A percentile compares a stretch with the other conserved stretches of the same genome.
Conservation (phyloP, 2,329 filamentous ascomycete species). For the Metarhizium album region DNA sequence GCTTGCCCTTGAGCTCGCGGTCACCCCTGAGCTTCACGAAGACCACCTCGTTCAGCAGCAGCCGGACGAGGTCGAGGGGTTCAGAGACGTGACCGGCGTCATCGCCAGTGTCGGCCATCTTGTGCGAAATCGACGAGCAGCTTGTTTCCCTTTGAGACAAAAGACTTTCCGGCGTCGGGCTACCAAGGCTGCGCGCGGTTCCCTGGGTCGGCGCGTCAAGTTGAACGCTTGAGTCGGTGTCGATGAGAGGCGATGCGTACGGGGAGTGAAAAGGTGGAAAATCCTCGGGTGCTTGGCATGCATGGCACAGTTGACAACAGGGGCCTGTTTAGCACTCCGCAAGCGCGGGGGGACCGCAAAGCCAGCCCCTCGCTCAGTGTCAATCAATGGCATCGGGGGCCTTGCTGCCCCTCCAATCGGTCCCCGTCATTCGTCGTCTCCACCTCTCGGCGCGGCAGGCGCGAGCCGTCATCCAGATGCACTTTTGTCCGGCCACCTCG, state of each 20-base stretch:
- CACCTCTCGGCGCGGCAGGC: too few relatives aligned
- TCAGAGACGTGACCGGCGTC: constrained; percentile 66
- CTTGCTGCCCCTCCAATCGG: too few relatives aligned
- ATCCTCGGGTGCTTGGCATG: background rate
- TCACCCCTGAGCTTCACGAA: constrained; percentile 96
- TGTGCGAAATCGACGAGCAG: background rate
- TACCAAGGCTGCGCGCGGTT: background rate
- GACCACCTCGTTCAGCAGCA: constrained; percentile 90
- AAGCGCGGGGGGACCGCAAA: too few relatives aligned
- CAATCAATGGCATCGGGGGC: too few relatives aligned
- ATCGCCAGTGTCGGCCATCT: constrained; percentile 78
- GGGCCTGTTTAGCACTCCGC: too few relatives aligned
- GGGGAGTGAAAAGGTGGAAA: background rate
- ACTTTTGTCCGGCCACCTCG: too few relatives aligned
- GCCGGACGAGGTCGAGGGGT: constrained; percentile 88
- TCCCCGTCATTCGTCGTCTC: too few relatives aligned
- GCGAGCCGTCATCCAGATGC: too few relatives aligned
- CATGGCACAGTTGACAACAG: too few relatives aligned
- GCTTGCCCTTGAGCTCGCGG: constrained; percentile 84
- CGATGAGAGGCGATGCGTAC: background rate
- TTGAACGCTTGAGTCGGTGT: background rate
- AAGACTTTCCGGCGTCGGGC: background rate
- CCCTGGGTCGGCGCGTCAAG: background rate
- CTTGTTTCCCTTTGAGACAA: background rate
- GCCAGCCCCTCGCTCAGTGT: too few relatives aligned